Evolutionary conservation across 495 filamentous ascomycete genomes (phyloP).

Genomic region (Penicillium atrosanguineum): DNA sequence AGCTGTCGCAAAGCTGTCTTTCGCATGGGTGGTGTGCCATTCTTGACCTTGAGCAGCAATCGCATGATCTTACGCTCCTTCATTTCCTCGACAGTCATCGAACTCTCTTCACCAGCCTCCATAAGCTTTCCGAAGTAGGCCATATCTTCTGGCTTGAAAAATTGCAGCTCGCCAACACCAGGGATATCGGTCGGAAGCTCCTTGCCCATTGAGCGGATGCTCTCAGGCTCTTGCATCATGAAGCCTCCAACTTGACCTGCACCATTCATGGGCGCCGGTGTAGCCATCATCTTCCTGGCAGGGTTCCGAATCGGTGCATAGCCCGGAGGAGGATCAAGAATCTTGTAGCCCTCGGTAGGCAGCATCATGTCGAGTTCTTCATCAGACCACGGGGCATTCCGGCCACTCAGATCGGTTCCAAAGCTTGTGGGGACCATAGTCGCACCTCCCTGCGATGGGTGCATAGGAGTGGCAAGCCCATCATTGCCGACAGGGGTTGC

Average conservation of each 20-base stretch:
- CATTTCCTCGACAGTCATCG: constrained; percentile 88
- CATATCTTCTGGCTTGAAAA: constrained; percentile 99
- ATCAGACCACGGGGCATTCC: constrained; percentile 79
- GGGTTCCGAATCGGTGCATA: constrained; percentile 82
- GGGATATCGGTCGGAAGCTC: constrained; percentile 95
- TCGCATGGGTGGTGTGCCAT: constrained; percentile 97
- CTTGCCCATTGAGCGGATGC: constrained; percentile 74
- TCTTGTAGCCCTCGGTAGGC: constrained; percentile 88
- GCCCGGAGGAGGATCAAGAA: constrained; percentile 87
- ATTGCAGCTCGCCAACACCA: constrained; percentile 94
- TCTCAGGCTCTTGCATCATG: constrained; percentile 97
- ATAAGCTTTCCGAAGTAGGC: constrained; percentile 97
- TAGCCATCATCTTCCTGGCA: constrained; percentile 73
- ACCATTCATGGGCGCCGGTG: constrained; percentile 63
- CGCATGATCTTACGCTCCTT: constrained; percentile 99
- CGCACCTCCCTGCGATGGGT: constrained; percentile 66
- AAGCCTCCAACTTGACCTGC: constrained; percentile 73
- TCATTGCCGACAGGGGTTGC: constrained; percentile 81
- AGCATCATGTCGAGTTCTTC: constrained; percentile 93
- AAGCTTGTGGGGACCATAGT: constrained; percentile 60
- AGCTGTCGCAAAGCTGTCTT: constrained; percentile 98
- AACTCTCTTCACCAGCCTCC: constrained; percentile 89
- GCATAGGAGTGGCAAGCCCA: constrained; percentile 82
- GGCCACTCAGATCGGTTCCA: constrained; percentile 75
- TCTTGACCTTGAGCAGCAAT: constrained; percentile 96